Base-by-base conservation (phyloP, 495 filamentous ascomycete species). In the Podospora tetraspora region DNA sequence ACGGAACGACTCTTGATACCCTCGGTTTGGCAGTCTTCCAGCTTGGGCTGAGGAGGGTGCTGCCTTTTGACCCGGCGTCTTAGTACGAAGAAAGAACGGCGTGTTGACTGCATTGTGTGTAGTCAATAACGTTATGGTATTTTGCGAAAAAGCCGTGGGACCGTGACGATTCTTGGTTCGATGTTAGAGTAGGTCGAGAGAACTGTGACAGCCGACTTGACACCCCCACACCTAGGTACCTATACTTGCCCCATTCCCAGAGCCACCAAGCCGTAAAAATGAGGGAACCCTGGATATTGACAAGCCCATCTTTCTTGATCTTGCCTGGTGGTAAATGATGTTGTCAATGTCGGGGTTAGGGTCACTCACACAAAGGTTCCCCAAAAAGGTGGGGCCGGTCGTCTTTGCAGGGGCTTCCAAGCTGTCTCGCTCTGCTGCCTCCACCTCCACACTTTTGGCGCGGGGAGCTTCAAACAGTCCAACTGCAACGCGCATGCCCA, bases 91-190 rank as follows among this genome's bases (percentile, higher is more conserved):
- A n/a, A n/a, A n/a, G 19, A 52, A n/a, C 43, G n/a, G 16, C 0
- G 43, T 8, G 19, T 16, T 9, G 16, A n/a, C 0, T 7, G 5
- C 2, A n/a, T 1, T 52, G 7, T n/a, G 16, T 8, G 1, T n/a
- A 0, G 3, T n/a, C 0, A n/a, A 13, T 3, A n/a, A n/a, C n/a
- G n/a, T n/a, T n/a, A 1, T 13, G 11, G 32, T 34, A 12, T 34
- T 34, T 12, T 12, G 11, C 13, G 32, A 34, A 34, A 34, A 13
- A 34, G 12, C 11, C 1, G 32, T 11, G 10, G 32, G 12, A 13
- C 32, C 32, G 13, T 34, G 32, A 34, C 32, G 32, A 25, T 25
- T 25, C 25, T 25, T 1, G 25, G 11, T 12, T 34, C 19, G 7
- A n/a, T 52, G 19, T n/a, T n/a, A 6, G 43, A 52, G 43, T 52